phyloP scores from a whole-genome alignment of 2,329 filamentous ascomycete genomes.

The Ramularia endophylla region DNA sequence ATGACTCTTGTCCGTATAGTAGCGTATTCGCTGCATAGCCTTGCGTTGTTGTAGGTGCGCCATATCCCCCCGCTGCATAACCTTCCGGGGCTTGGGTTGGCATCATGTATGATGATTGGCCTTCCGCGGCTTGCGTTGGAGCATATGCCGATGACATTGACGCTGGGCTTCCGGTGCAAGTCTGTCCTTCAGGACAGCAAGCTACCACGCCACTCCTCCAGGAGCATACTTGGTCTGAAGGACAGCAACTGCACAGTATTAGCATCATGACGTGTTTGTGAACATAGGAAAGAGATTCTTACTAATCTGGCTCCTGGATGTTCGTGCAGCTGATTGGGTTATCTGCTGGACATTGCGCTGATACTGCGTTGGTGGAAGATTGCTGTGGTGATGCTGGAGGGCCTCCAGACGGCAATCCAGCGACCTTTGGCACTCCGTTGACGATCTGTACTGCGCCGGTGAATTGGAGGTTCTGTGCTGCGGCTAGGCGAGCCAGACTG shows the following conservation, averaged over 20 bases:
- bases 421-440: conserved; percentile 16
- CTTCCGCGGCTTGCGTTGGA: too few species aligned
- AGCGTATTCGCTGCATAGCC: conserved; percentile 15
- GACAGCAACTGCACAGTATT: conserved; percentile 28
- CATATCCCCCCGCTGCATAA: background rate
- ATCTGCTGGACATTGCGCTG: conserved; percentile 31
- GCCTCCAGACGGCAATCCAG: conserved; percentile 14
- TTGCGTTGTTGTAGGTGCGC: conserved; percentile 11
- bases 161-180: conserved; percentile 26
- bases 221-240: conserved; percentile 26
- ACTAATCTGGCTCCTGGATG: conserved; percentile 40
- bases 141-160: too few species aligned
- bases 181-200: conserved; percentile 30
- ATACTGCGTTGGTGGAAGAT: conserved; percentile 26
- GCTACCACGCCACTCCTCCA: conserved; percentile 28
- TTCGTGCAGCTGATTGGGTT: conserved; percentile 37
- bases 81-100: conserved; percentile 1
- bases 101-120: background rate
- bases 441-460: conserved; percentile 24
- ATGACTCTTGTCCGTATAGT: conserved; percentile 8
- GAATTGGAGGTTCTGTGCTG: conserved; percentile 24
- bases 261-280: background rate
- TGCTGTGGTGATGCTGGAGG: conserved; percentile 1
- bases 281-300: conserved; percentile 10
- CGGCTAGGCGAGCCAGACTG: background rate